phyloP scores from a whole-genome alignment of 2,329 filamentous ascomycete genomes.

The Neopestalotiopsis rosae region DNA sequence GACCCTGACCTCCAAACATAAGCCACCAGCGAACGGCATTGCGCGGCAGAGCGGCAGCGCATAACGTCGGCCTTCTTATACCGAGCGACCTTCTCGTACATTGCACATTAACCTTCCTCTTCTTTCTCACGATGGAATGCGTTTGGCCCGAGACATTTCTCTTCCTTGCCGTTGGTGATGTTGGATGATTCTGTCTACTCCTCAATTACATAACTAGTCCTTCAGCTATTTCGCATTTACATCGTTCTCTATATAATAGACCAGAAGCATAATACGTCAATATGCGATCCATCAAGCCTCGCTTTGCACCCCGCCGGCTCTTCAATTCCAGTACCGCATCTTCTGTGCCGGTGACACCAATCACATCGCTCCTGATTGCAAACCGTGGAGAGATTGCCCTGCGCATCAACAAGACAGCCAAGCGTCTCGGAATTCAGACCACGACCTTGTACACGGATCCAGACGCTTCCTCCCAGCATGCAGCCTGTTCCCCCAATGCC shows the following conservation, averaged over 20 bases:
- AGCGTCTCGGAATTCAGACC: constrained; percentile 86
- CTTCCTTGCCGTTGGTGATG: constrained; percentile 5
- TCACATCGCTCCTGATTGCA: constrained; percentile 88
- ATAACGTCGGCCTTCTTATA: constrained; percentile 19
- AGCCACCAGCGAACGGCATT: constrained; percentile 12
- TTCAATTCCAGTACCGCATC: constrained; percentile 38
- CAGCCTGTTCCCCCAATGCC: constrained; percentile 80
- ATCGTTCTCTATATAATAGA: neutral
- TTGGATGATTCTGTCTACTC: neutral
- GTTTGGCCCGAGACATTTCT: neutral
- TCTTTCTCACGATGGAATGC: constrained; percentile 12
- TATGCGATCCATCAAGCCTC: constrained; percentile 63
- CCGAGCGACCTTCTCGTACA: neutral
- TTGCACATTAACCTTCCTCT: neutral
- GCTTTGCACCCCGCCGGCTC: constrained; percentile 48
- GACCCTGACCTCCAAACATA: neutral
- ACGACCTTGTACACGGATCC: constrained; percentile 96
- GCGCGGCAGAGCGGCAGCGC: constrained; percentile 10
- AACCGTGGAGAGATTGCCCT: constrained; percentile 97
- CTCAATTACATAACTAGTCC: too few relatives aligned
- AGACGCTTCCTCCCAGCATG: constrained; percentile 87
- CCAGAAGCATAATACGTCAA: constrained; percentile 24
- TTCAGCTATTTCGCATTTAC: neutral
- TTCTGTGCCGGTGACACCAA: constrained; percentile 49
- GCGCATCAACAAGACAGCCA: constrained; percentile 87